Evolutionary conservation across 2,329 filamentous ascomycete genomes (phyloP), one percentile per base, ranked within the genome.

Genomic region (Aspergillus glaucus): DNA sequence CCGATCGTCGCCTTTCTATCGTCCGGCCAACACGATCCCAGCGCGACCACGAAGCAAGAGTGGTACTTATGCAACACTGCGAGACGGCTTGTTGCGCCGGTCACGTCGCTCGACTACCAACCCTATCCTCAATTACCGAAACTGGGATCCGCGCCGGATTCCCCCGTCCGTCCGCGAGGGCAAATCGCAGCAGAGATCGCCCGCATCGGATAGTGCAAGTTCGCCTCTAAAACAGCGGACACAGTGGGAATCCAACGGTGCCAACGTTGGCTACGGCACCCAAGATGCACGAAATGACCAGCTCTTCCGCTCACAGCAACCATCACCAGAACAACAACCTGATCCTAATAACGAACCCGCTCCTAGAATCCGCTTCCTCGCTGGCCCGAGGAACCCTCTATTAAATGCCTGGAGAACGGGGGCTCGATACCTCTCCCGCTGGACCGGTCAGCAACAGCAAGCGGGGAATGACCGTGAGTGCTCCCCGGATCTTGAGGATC

Each of bases 251-350:
- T 46, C 49, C 7, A 41, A 26, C 71, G 66, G 49, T 70, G 72
- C 45, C 66, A 71, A 60, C 44, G 43, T 56, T 48, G 50, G 54
- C 55, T 65, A 66, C 44, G 61, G 60, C 40, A 57, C 63, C 15
- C 55, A 56, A 46, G 62, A 64, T 36, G 44, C 55, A 42, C 51
- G 53, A 21, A 44, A 47, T 21, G 45, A 51, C 30, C 42, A 50
- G 19, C 22, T 21, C 30, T 30, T 21, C 6, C 24, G 10, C 12
- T 15, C 15, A 8, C 10, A 30, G 8, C 42, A 17, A 30, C 10
- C 10, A 30, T 12, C 26, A 12, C 9, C 34, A 7, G 34, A 36
- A 7, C 34, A 36, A 8, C 34, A 36, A 36, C 34, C 34, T 7
- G 34, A 17, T 4, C 15, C 22, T 19, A 42, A 30, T 15, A 28